Evolutionary conservation across 1,284 basidiomycete genomes (phyloP).

Genomic region (Irpex lacteus): DNA sequence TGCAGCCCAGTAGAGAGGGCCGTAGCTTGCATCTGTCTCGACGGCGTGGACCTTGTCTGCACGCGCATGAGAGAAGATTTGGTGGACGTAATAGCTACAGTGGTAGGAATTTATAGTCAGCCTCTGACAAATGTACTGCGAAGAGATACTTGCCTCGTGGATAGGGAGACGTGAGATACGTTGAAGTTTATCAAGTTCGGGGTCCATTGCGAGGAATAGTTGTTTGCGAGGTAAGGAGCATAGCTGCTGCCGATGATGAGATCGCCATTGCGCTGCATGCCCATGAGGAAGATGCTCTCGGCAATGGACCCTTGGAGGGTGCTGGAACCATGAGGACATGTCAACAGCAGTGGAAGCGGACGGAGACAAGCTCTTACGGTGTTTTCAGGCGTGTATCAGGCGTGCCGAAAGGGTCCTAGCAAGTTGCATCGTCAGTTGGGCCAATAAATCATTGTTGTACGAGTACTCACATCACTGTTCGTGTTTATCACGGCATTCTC

Average conservation of each 20-base stretch:
- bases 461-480: neutral
- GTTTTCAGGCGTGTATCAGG: conserved; percentile 9
- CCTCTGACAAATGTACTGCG: neutral
- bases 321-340: neutral
- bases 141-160: conserved; percentile 4
- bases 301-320: conserved; percentile 9
- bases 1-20: conserved; percentile 8
- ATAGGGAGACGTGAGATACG: conserved; percentile 4
- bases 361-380: neutral
- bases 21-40: neutral
- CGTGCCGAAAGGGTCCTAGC: conserved; percentile 6
- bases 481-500: conserved; percentile 11
- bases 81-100: neutral
- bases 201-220: conserved; percentile 9
- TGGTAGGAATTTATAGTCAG: neutral
- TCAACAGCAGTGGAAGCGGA: neutral
- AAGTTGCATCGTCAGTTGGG: neutral
- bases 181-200: conserved; percentile 11
- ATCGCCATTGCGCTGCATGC: conserved; percentile 9
- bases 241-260: conserved; percentile 6
- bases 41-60: neutral
- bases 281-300: conserved; percentile 10
- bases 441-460: neutral
- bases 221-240: conserved; percentile 8
- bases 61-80: neutral